Percentiles rank a stretch among this genome's conserved stretches.
phyloP scores from a whole-genome alignment of 2,329 filamentous ascomycete species.

The Aspergillus candidus region DNA sequence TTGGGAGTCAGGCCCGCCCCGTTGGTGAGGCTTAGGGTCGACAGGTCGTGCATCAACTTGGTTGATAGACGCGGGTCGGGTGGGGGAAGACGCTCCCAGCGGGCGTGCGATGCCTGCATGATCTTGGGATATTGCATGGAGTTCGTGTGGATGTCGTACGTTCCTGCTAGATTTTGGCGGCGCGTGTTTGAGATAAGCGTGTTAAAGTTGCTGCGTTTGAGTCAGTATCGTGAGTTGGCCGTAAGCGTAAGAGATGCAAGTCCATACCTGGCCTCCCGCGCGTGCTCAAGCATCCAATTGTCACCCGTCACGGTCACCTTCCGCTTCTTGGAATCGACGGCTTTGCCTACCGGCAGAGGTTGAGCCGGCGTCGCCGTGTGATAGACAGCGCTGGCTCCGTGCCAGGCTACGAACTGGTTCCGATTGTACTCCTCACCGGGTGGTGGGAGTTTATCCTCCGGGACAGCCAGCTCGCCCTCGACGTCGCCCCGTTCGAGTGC shows the following conservation, averaged over 20 bases:
- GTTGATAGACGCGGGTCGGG: constrained; percentile 26
- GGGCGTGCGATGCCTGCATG: constrained; percentile 84
- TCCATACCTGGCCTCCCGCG: constrained; percentile 75
- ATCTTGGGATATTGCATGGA: constrained; percentile 76
- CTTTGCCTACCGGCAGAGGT: constrained; percentile 69
- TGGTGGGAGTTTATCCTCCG: constrained; percentile 69
- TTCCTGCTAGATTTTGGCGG: constrained; percentile 62
- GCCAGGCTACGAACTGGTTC: constrained; percentile 98
- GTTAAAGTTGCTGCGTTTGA: constrained; percentile 68
- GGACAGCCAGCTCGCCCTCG: constrained; percentile 87
- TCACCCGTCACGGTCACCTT: constrained; percentile 83
- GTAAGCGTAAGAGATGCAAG: background rate
- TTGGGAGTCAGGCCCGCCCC: constrained; percentile 15
- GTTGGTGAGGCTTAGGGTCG: constrained; percentile 30
- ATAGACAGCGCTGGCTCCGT: constrained; percentile 92
- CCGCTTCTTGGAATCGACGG: constrained; percentile 69
- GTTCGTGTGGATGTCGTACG: constrained; percentile 95
- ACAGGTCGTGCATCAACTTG: constrained; percentile 30
- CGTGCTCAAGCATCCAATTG: constrained; percentile 97
- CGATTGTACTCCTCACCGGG: constrained; percentile 90
- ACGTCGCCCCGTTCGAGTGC: constrained; percentile 69
- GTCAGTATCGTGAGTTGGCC: constrained; percentile 6
- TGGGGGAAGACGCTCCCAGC: constrained; percentile 65
- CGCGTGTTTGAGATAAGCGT: constrained; percentile 63
- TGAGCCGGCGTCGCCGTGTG: constrained; percentile 73